Conservation (phyloP, 495 filamentous ascomycete genomes). For the Articulospora tetracladia region DNA sequence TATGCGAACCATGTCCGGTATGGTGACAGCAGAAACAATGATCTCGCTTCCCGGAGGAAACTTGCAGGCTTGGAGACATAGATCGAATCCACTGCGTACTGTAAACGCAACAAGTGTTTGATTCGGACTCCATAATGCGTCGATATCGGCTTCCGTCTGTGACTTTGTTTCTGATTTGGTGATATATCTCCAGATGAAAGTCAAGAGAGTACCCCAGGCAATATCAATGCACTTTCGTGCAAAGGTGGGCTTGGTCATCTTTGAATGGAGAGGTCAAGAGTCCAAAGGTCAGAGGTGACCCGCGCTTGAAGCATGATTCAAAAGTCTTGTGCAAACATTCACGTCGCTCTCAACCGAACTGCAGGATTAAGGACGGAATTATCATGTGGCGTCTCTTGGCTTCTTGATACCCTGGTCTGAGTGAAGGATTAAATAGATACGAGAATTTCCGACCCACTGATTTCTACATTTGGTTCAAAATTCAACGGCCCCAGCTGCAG, state of each 20-base stretch:
- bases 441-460: no score
- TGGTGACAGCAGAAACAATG: conserved; percentile 1
- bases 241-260: neutral
- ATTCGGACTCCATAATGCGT: neutral
- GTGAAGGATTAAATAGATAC: no score
- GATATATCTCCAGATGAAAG: neutral
- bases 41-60: conserved; percentile 2
- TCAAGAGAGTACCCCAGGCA: neutral
- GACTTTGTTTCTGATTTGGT: neutral
- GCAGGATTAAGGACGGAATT: neutral
- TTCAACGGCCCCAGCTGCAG: no score
- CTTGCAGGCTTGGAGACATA: neutral
- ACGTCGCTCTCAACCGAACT: neutral
- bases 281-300: neutral
- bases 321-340: no score
- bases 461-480: no score
- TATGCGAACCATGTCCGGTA: conserved; percentile 2
- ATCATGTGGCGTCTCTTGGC: no score
- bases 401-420: no score
- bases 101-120: neutral
- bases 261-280: neutral
- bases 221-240: conserved; percentile 4
- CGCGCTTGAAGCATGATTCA: no score
- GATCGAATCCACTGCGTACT: neutral
- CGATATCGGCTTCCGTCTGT: neutral